phyloP scores from a whole-genome alignment of 2,329 filamentous ascomycete species.

The Phyllosticta capitalensis region DNA sequence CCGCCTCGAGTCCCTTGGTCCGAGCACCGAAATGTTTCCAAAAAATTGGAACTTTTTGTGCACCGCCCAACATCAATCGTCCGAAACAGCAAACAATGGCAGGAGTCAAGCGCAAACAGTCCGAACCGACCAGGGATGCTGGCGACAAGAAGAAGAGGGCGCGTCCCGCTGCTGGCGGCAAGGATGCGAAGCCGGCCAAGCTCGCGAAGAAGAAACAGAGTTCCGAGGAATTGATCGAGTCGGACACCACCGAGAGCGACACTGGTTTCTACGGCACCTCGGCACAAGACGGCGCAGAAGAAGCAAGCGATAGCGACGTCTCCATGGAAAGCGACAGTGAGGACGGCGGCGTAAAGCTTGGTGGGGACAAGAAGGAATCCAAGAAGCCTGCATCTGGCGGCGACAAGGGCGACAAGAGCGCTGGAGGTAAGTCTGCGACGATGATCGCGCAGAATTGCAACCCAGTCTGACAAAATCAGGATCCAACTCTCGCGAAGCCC shows the following conservation, averaged over 20 bases:
- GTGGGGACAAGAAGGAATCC: conserved; percentile 5
- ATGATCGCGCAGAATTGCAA: background rate
- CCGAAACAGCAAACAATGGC: conserved; percentile 18
- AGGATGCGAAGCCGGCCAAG: conserved; percentile 9
- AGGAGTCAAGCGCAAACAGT: conserved; percentile 31
- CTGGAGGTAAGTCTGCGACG: conserved; percentile 1
- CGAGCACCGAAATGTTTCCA: conserved; percentile 4
- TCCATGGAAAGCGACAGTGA: conserved; percentile 9
- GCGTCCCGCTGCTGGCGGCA: conserved; percentile 14
- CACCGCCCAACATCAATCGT: background rate
- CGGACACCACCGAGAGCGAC: conserved; percentile 27
- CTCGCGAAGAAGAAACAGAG: conserved; percentile 25
- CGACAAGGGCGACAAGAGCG: background rate
- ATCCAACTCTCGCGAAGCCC: conserved; percentile 72
- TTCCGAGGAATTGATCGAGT: conserved; percentile 24
- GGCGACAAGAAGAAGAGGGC: conserved; percentile 18
- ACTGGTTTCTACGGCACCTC: conserved; percentile 28
- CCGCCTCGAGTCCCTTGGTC: conserved; percentile 4
- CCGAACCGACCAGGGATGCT: conserved; percentile 16
- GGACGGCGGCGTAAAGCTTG: background rate
- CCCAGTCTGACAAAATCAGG: conserved; percentile 17
- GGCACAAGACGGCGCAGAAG: conserved; percentile 20
- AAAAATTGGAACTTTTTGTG: background rate
- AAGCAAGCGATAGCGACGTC: conserved; percentile 9
- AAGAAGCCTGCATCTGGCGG: conserved; percentile 8